Evolutionary conservation across 2,329 filamentous ascomycete genomes (phyloP), one percentile per base, ranked within the genome.

Genomic region (Thermomyces lanuginosus): DNA sequence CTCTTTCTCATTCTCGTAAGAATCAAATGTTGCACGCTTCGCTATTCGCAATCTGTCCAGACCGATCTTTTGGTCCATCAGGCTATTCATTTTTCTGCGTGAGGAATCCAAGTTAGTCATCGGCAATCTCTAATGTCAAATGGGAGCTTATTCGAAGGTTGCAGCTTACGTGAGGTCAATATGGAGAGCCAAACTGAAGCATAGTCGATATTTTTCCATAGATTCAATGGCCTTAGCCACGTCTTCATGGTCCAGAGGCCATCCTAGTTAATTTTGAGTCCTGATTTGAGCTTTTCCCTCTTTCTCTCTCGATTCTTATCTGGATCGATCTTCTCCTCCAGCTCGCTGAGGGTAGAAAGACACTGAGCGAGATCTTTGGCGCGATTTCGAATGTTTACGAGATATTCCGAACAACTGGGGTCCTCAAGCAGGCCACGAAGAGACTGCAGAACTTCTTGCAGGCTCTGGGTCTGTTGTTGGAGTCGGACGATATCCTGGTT

Each of bases 81-180:
- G n/a, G n/a, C n/a, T n/a, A n/a, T n/a, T n/a, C n/a, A n/a, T n/a
- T n/a, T n/a, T n/a, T n/a, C n/a, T n/a, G n/a, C n/a, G n/a, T n/a
- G n/a, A n/a, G n/a, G n/a, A n/a, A n/a, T n/a, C n/a, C n/a, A n/a
- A n/a, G n/a, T n/a, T n/a, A n/a, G n/a, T n/a, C n/a, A n/a, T n/a
- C n/a, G n/a, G n/a, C n/a, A n/a, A n/a, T n/a, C n/a, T n/a, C n/a
- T n/a, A n/a, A n/a, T n/a, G n/a, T n/a, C n/a, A n/a, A n/a, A n/a
- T n/a, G n/a, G n/a, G n/a, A n/a, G n/a, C n/a, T n/a, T n/a, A n/a
- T n/a, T n/a, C n/a, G n/a, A n/a, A n/a, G n/a, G n/a, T n/a, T n/a
- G n/a, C n/a, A n/a, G n/a, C n/a, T n/a, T 40, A 48, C 41, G 26
- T 41, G 23, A 47, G 45, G 32, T 48, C 39, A 6, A 43, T 29